A percentile compares a stretch with the other conserved stretches of the same genome.
Evolutionary conservation across 768 basidiomycete genomes (phyloP).

Genomic region (Lepiota venenata): DNA sequence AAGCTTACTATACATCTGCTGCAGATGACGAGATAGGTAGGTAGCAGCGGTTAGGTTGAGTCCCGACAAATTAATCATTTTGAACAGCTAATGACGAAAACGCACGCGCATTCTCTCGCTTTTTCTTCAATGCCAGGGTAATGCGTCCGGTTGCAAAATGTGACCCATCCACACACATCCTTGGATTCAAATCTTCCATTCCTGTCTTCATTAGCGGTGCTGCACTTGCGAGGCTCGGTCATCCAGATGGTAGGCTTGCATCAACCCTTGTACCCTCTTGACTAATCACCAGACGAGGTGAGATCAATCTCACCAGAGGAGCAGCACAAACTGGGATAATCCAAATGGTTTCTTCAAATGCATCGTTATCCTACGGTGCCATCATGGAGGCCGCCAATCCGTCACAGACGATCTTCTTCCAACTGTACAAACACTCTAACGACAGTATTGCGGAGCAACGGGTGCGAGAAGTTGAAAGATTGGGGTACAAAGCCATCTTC

Average conservation of each 20-base stretch:
- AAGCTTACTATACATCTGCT: slow-evolving; percentile 84
- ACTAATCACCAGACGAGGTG: slow-evolving; percentile 44
- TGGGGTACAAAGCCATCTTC: slow-evolving; percentile 87
- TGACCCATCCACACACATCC: slow-evolving; percentile 69
- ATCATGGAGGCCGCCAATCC: slow-evolving; percentile 56
- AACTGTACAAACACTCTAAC: slow-evolving; percentile 81
- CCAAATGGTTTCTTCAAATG: slow-evolving; percentile 83
- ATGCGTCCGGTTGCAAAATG: slow-evolving; percentile 63
- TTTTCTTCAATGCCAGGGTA: slow-evolving; percentile 86
- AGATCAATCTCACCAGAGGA: slow-evolving; percentile 76
- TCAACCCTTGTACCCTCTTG: background rate
- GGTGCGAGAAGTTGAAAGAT: slow-evolving; percentile 62
- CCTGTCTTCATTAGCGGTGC: slow-evolving; percentile 85
- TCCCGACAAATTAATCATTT: slow-evolving; percentile 10
- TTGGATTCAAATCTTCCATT: slow-evolving; percentile 67
- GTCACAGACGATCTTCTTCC: slow-evolving; percentile 71
- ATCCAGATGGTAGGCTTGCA: slow-evolving; percentile 57
- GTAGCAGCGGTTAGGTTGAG: slow-evolving; percentile 19
- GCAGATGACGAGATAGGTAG: slow-evolving; percentile 82
- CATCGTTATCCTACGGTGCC: slow-evolving; percentile 62
- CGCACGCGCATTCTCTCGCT: slow-evolving; percentile 73
- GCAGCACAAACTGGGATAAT: slow-evolving; percentile 65
- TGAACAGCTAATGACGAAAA: slow-evolving; percentile 62
- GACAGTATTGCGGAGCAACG: slow-evolving; percentile 64
- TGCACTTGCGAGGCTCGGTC: slow-evolving; percentile 82